phyloP scores from a whole-genome alignment of 164 flowering plant species.

The Sedum album region DNA sequence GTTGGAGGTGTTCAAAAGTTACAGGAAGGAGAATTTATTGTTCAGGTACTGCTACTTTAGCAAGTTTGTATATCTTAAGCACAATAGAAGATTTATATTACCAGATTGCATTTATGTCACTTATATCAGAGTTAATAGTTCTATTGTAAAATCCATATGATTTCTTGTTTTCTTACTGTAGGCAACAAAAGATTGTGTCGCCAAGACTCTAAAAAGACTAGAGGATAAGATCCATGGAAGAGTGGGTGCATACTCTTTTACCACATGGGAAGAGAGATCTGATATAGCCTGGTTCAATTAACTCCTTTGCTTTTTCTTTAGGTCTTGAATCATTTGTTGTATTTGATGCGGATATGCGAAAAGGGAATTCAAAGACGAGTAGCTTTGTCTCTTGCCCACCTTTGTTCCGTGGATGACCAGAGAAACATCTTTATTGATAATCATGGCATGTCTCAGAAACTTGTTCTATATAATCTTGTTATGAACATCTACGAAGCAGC shows the following conservation, averaged over 20 bases:
- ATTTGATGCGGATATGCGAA: slow-evolving; percentile 73
- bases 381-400: slow-evolving; percentile 95
- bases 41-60: slow-evolving; percentile 49
- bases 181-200: slow-evolving; percentile 97
- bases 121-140: background rate
- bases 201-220: slow-evolving; percentile 89
- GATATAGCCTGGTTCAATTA: background rate
- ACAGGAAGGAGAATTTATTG: slow-evolving; percentile 96
- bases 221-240: slow-evolving; percentile 93
- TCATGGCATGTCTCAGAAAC: slow-evolving; percentile 42
- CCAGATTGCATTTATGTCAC: background rate
- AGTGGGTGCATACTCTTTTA: slow-evolving; percentile 34
- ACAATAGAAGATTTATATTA: background rate
- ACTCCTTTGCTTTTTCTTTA: slow-evolving; percentile 11
- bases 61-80: background rate
- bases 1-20: slow-evolving; percentile 97
- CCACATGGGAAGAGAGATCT: background rate
- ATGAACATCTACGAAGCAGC: background rate
- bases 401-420: slow-evolving; percentile 78
- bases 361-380: slow-evolving; percentile 70
- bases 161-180: slow-evolving; percentile 18
- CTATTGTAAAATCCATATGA: background rate
- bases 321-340: slow-evolving; percentile 78
- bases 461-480: background rate
- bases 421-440: slow-evolving; percentile 77